Evolutionary conservation across 2,329 filamentous ascomycete genomes (phyloP).

Genomic region (Xylaria sp.): DNA sequence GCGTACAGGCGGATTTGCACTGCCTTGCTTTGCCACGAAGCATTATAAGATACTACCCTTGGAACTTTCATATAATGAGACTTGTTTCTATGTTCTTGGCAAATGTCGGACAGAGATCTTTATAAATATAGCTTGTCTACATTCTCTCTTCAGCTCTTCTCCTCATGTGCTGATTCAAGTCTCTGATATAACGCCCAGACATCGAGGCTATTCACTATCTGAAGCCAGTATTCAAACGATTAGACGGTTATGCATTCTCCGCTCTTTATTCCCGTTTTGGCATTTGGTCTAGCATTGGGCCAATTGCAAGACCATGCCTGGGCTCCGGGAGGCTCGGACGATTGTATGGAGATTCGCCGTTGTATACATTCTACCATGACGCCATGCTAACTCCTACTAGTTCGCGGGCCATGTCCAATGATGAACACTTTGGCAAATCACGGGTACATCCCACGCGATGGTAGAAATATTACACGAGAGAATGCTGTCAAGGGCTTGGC

Average conservation of each 20-base stretch:
- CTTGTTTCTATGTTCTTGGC: too few species aligned
- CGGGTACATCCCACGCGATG: slow-evolving; percentile 58
- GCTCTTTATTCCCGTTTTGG: neutral
- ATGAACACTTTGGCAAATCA: slow-evolving; percentile 63
- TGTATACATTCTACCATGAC: neutral
- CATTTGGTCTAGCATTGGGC: slow-evolving; percentile 10
- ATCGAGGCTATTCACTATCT: too few species aligned
- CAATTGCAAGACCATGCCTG: slow-evolving; percentile 4
- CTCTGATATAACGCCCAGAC: too few species aligned
- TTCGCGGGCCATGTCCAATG: slow-evolving; percentile 60
- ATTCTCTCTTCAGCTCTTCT: neutral
- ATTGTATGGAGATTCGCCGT: slow-evolving; percentile 8
- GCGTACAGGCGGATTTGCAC: neutral
- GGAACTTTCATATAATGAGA: neutral
- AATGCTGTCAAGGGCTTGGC: slow-evolving; percentile 53
- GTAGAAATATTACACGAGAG: slow-evolving; percentile 54
- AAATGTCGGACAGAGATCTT: neutral
- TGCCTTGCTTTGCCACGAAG: neutral
- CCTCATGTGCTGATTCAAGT: too few species aligned
- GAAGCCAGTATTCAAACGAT: too few species aligned
- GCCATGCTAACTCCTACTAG: slow-evolving; percentile 38
- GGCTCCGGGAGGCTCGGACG: slow-evolving; percentile 8
- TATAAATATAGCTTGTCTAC: neutral
- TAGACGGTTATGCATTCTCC: neutral
- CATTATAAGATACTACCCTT: neutral